Evolutionary conservation across 163 green algal genomes (phyloP).

Genomic region (Scenedesmus sp.): DNA sequence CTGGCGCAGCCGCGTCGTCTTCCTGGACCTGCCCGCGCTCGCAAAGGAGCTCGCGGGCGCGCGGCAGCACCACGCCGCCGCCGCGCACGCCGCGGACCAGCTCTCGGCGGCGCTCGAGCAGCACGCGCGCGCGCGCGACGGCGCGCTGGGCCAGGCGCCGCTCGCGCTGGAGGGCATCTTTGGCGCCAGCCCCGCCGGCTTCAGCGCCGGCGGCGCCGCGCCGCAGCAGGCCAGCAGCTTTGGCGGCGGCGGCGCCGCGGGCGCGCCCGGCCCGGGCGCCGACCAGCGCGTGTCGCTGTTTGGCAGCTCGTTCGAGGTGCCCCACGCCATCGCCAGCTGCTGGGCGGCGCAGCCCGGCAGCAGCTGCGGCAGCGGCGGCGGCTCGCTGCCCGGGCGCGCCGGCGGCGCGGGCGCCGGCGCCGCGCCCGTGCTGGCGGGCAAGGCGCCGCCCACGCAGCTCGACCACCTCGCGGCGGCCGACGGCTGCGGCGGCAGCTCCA

Average conservation of each 20-base stretch:
- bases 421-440: neutral
- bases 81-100: too few relatives aligned
- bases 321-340: constrained; percentile 36
- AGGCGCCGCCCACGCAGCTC: neutral
- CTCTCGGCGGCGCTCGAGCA: too few relatives aligned
- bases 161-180: constrained; percentile 16
- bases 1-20: constrained; percentile 36
- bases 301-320: constrained; percentile 35
- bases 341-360: constrained; percentile 12
- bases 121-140: too few relatives aligned
- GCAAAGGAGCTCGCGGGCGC: neutral
- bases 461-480: neutral
- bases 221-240: too few relatives aligned
- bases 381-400: neutral
- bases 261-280: neutral
- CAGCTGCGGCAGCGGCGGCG: constrained; percentile 17
- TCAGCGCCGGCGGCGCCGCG: neutral
- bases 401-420: neutral
- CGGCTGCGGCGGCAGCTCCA: constrained; percentile 18
- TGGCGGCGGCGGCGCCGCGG: neutral
- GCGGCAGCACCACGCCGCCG: neutral
- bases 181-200: neutral
- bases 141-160: neutral
- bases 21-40: constrained; percentile 24
- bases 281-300: constrained; percentile 20